Base-by-base conservation (phyloP, 805 yeast species). In the Priceomyces melissophilus region DNA sequence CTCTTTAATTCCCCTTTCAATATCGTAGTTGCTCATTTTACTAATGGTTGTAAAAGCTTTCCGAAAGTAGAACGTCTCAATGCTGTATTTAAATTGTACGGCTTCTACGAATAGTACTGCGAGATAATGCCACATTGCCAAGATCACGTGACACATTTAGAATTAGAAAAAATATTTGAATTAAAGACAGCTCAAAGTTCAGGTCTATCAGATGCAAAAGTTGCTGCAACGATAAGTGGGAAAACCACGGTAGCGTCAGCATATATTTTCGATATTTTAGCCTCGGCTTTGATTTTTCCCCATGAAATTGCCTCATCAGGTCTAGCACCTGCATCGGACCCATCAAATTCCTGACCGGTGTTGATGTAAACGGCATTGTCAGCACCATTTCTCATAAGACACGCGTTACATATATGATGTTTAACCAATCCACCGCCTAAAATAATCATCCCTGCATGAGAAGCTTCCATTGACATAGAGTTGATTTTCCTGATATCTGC, bases 311-410 rank as follows among this genome's bases (percentile, higher is more conserved):
- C 99, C 69, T 93, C 99, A 62, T 93, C 99, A 1, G 98, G 98
- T 61, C 99, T 80, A 4, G 99, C 99, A 49, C 99, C 99, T 9
- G 99, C 98, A 64, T 93, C 99, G 16, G 96, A 87, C 35, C 99
- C 99, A 60, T 93, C 99, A 55, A 89, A 93, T 62, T 93, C 99
- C 68, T 93, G 98, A 35, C 96, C 99, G 11, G 99, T 93, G 66
- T 93, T 93, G 61, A 93, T 91, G 66, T 79, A 93, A 13, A 93
- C 96, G 4, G 99, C 98, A 60, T 83, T 88, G 62, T 93, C 99
- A 15, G 99, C 99, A 56, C 99, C 99, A 55, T 93, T 95, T 73
- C 99, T 84, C 99, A 93, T 93, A 53, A 93, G 73, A 61, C 98
- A 91, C 10, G 99, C 99, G 58, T 93, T 93, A 55, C 96, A 90